phyloP scores from a whole-genome alignment of 352 stramenopile species.

The Globisporangium orthogonon region DNA sequence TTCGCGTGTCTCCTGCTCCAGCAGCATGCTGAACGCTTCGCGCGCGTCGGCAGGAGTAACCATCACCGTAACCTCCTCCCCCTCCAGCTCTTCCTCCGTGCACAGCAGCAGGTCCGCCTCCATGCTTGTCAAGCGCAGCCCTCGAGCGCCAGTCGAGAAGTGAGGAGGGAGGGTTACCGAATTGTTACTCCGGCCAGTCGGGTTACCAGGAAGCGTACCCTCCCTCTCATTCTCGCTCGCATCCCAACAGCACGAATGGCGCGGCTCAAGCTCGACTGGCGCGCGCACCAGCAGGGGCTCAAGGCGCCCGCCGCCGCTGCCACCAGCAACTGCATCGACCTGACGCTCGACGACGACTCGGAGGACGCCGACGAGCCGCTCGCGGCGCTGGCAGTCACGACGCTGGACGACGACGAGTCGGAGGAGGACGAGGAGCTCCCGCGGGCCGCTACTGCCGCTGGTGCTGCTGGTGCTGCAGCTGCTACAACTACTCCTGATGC shows the following conservation, averaged over 20 bases:
- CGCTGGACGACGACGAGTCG: conserved; percentile 13
- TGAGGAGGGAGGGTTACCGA: too few species aligned
- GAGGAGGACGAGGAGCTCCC: conserved; percentile 35
- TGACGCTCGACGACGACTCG: conserved; percentile 48
- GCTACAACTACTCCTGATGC: too few species aligned
- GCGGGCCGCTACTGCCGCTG: not conserved
- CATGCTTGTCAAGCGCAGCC: not conserved
- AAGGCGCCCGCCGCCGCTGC: not conserved
- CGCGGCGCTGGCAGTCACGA: not conserved
- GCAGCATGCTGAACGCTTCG: conserved; percentile 21
- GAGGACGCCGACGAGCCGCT: conserved; percentile 49
- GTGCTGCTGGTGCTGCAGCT: too few species aligned
- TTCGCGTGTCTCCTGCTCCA: conserved; percentile 19
- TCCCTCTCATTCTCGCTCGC: too few species aligned
- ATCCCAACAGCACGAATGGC: conserved; percentile 1
- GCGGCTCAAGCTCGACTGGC: conserved; percentile 14
- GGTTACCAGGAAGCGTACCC: too few species aligned
- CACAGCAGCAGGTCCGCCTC: not conserved
- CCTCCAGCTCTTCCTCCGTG: not conserved
- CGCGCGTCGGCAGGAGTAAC: conserved; percentile 2
- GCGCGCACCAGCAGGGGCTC: not conserved
- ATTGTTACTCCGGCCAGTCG: too few species aligned
- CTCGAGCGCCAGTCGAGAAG: not conserved
- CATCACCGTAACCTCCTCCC: not conserved
- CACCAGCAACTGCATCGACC: conserved; percentile 29